A percentile compares a stretch with the other conserved stretches of the same genome.
Evolutionary conservation across 202 grass and related monocot genomes (phyloP).

Genomic region (Panicum virgatum): DNA sequence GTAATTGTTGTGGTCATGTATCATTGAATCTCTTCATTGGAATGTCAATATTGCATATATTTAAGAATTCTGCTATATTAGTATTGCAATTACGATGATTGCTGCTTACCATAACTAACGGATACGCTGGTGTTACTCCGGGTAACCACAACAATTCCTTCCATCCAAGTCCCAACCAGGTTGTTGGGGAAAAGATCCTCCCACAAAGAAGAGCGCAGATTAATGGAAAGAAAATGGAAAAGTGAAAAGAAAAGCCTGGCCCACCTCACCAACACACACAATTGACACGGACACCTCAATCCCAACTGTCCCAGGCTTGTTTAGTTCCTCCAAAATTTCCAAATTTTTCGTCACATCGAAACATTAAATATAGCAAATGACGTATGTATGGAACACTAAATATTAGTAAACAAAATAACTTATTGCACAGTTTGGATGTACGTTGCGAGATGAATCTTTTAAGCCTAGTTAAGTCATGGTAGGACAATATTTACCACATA

Average conservation of each 20-base stretch:
- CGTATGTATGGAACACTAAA: too few relatives aligned
- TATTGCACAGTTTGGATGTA: too few relatives aligned
- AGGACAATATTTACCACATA: too few relatives aligned
- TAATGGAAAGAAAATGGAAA: slow-evolving; percentile 4
- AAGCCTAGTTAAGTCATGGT: too few relatives aligned
- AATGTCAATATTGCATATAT: neutral
- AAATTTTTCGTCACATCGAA: too few relatives aligned
- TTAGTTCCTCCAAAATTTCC: too few relatives aligned
- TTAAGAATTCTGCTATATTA: neutral
- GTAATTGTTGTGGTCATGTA: too few relatives aligned
- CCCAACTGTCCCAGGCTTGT: slow-evolving; percentile 48
- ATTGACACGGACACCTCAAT: slow-evolving; percentile 21
- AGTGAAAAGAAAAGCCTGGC: neutral
- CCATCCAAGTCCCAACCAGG: neutral
- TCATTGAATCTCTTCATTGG: neutral
- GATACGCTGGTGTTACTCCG: too few relatives aligned
- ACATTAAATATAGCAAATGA: too few relatives aligned
- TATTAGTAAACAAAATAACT: too few relatives aligned
- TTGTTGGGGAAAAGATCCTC: neutral
- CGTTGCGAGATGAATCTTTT: too few relatives aligned
- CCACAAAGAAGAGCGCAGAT: neutral
- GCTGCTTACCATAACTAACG: neutral
- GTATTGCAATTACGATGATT: neutral
- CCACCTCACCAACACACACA: slow-evolving; percentile 29
- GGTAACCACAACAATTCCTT: neutral